A percentile compares a stretch with the other conserved stretches of the same genome.
phyloP scores from a whole-genome alignment of 257 asterid species.

The Salvia hispanica region DNA sequence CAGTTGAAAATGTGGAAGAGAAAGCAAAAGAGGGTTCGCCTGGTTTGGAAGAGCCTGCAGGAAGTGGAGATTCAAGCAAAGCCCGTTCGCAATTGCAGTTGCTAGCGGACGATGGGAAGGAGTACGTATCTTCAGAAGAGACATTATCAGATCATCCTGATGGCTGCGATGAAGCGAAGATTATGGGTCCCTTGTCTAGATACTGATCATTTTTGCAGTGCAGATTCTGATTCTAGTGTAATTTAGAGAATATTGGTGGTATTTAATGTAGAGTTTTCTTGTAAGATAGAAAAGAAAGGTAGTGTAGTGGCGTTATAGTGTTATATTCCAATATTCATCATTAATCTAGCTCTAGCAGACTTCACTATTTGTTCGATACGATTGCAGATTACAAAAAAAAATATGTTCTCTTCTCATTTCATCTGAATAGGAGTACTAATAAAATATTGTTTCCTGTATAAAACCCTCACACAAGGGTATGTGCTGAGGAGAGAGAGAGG shows the following conservation, averaged over 20 bases:
- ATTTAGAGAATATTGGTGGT: constrained; percentile 31
- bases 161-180: constrained; percentile 43
- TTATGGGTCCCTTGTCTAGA: not conserved
- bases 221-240: constrained; percentile 32
- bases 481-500: not conserved
- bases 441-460: too few species aligned
- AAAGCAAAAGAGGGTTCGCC: constrained; percentile 34
- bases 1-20: constrained; percentile 29
- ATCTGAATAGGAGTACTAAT: too few species aligned
- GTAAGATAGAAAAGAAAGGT: constrained; percentile 27
- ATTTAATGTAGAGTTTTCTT: constrained; percentile 34
- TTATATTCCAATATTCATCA: not conserved
- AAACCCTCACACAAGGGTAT: too few species aligned
- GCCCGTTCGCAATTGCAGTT: constrained; percentile 39
- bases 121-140: constrained; percentile 66
- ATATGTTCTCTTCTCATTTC: not conserved
- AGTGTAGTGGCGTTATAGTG: constrained; percentile 25
- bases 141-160: constrained; percentile 55
- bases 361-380: not conserved
- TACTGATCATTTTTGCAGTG: constrained; percentile 49
- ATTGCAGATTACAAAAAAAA: not conserved
- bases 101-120: not conserved
- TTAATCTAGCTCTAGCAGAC: constrained; percentile 5
- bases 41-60: constrained; percentile 34
- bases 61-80: constrained; percentile 56